phyloP scores from a whole-genome alignment of 345 rosid species.

The Camelina neglecta region DNA sequence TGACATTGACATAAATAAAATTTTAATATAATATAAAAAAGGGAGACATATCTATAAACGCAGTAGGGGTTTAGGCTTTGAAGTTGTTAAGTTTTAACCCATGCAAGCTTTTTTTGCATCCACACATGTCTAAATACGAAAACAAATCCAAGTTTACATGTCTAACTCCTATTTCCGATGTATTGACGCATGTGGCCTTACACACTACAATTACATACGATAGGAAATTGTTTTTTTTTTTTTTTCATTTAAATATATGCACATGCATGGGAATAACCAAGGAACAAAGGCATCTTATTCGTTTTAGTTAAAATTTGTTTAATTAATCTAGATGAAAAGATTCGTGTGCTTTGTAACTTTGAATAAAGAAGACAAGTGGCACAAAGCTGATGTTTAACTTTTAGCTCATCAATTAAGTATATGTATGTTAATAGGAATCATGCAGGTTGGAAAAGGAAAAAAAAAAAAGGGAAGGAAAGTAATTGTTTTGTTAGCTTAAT shows the following conservation, averaged over 20 bases:
- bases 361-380: constrained; percentile 37
- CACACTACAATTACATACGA: neutral
- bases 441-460: constrained; percentile 9
- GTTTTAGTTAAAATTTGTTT: neutral
- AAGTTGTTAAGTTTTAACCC: constrained; percentile 38
- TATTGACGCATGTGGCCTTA: constrained; percentile 6
- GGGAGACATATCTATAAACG: constrained; percentile 12
- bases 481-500: constrained; percentile 36
- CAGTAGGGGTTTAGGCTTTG: constrained; percentile 27
- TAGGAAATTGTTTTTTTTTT: constrained; percentile 16
- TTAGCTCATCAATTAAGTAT: constrained; percentile 32
- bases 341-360: constrained; percentile 35
- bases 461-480: constrained; percentile 9
- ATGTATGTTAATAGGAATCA: constrained; percentile 31
- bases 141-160: neutral
- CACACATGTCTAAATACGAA: constrained; percentile 31
- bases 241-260: constrained; percentile 13
- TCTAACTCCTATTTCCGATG: constrained; percentile 12
- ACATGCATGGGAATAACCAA: constrained; percentile 36
- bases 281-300: constrained; percentile 21
- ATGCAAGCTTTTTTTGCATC: constrained; percentile 30
- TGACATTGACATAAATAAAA: constrained; percentile 17
- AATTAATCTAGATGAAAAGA: constrained; percentile 31
- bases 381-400: constrained; percentile 43
- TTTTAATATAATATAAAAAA: neutral